Base-by-base conservation (phyloP, 768 basidiomycete genomes). In the Mrakia frigida region DNA sequence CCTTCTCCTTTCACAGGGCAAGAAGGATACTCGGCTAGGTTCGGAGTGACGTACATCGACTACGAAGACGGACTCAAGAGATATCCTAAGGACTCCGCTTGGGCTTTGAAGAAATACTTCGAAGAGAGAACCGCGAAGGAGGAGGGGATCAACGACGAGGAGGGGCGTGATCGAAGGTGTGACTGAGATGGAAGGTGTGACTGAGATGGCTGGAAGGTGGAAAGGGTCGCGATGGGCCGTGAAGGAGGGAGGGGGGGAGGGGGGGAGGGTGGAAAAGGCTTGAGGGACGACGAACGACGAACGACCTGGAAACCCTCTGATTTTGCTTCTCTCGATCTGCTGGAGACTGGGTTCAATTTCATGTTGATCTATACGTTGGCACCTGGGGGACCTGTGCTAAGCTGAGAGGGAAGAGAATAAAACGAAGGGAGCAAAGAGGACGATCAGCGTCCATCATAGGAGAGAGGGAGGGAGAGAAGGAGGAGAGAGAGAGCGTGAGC, bases 11-110 rank as follows among this genome's bases (percentile, higher is more conserved):
- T 0, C 33, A 21, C 28, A 70, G 41, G 69, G 69, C 37, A 39
- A n/a, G 90, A 91, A 77, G 89, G 90, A 37, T 90, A 90, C 79
- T 81, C 81, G 39, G 90, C 89, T 10, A 88, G 90, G 9, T 91
- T 91, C 79, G 89, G 90, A 74, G 86, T 90, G 74, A 90, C 89
- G 28, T 90, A 90, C 79, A 88, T 91, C 72, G 88, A 90, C 83
- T 90, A 89, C 82, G 84, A 86, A 73, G 90, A 89, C 7, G 89
- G 89, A 82, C 31, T 25, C 41, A 85, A 88, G 83, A 86, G 90
- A 33, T 87, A 86, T 80, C 89, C 90, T 18, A 90, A 90, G 80
- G 87, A 86, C 25, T 89, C 88, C 21, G 88, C 87, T 41, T 28
- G 28, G 14, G 46, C 53, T 6, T 28, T 50, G 46, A 71, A 71